A percentile compares a stretch with the other conserved stretches of the same genome.
phyloP scores from a whole-genome alignment of 2,329 filamentous ascomycete species.

The Colletotrichum navitas region DNA sequence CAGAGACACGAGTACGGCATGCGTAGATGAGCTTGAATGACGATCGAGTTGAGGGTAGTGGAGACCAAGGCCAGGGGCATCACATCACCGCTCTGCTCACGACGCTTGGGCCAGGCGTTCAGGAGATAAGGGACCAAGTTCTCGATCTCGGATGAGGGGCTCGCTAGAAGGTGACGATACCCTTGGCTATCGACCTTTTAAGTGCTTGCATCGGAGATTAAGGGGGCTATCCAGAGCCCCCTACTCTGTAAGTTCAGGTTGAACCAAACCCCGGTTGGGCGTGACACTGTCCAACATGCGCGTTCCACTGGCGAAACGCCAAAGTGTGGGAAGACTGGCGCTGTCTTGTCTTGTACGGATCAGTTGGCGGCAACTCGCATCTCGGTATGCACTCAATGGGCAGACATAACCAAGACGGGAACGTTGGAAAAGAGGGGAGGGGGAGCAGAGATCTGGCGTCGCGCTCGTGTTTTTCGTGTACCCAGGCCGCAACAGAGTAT shows the following conservation, averaged over 20 bases:
- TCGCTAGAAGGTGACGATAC: conserved; percentile 18
- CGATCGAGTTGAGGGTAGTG: not conserved
- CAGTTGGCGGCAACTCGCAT: not conserved
- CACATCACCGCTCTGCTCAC: not conserved
- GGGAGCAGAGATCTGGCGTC: not conserved
- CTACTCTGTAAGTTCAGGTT: not conserved
- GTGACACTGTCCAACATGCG: not conserved
- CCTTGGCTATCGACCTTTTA: not conserved
- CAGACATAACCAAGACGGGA: not conserved
- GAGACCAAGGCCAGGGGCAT: not conserved
- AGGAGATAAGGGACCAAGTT: not conserved
- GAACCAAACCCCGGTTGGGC: not conserved
- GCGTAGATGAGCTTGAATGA: not conserved
- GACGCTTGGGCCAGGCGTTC: conserved; percentile 24
- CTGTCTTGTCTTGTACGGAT: not conserved
- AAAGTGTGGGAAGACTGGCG: not conserved
- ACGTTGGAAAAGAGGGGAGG: not conserved
- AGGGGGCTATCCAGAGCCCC: not conserved
- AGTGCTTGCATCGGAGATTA: conserved; percentile 20
- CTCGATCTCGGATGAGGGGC: conserved; percentile 10
- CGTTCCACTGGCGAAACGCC: not conserved
- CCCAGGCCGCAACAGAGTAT: conserved; percentile 10
- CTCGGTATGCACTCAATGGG: too few relatives aligned
- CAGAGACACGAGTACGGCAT: not conserved
- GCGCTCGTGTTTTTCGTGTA: conserved; percentile 13